Evolutionary conservation across 352 stramenopile species (phyloP).

Genomic region (Phytopythium boreale): DNA sequence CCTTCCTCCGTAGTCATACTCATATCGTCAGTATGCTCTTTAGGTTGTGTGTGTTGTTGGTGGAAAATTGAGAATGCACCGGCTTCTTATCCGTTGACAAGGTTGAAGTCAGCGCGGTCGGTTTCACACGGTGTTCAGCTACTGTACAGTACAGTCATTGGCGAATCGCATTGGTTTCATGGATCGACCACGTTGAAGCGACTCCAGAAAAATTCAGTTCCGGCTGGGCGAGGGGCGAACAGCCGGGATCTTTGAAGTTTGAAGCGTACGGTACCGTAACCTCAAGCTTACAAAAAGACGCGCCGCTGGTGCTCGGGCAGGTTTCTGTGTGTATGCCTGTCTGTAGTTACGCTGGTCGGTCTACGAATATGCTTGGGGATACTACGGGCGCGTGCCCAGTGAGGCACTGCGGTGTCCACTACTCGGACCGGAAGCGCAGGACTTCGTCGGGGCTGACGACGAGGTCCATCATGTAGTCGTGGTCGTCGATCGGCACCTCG

Average conservation of each 20-base stretch:
- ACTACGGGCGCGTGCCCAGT: background rate
- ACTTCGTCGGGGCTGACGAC: slow-evolving; percentile 63
- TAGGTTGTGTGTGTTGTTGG: no score
- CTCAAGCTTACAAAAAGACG: slow-evolving; percentile 1
- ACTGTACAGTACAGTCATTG: no score
- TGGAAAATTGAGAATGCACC: no score
- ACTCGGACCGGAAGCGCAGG: slow-evolving; percentile 18
- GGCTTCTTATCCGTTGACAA: no score
- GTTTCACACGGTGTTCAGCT: background rate
- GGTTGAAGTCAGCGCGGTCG: no score
- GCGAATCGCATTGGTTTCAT: no score
- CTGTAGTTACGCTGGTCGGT: background rate
- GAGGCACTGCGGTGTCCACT: background rate
- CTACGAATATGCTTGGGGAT: background rate
- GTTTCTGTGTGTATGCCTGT: background rate
- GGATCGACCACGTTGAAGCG: background rate
- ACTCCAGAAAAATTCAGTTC: background rate
- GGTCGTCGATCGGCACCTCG: slow-evolving; percentile 52
- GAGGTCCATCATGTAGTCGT: slow-evolving; percentile 66
- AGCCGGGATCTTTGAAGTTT: background rate
- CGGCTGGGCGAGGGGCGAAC: background rate
- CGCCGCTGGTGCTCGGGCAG: background rate
- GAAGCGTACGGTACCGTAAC: background rate
- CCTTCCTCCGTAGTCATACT: background rate
- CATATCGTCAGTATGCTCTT: no score